Base-by-base conservation (phyloP, 768 basidiomycete species). In the Auricularia heimuer region DNA sequence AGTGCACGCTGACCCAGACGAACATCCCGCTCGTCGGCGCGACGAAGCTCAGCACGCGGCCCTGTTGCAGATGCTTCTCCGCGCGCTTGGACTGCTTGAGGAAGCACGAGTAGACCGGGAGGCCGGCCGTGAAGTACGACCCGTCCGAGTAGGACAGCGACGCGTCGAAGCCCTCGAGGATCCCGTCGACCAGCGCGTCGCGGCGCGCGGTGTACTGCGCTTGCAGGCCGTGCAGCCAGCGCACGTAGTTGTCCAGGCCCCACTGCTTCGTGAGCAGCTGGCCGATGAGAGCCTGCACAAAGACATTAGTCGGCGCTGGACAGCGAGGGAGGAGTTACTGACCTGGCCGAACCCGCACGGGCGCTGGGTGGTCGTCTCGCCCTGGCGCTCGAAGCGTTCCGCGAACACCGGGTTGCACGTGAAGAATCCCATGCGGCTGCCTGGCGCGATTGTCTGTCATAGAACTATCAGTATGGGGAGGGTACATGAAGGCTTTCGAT, bases 1-100 rank as follows among this genome's bases (percentile, higher is more conserved):
- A 79, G 75, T 90, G 81, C 34, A 92, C 70, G 68, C 80, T 80
- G 47, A 92, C 85, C 86, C 86, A 89, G 37, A 87, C 67, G 74
- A 91, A 93, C 92, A 93, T 94, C 7, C 92, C 92, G n/a, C 87
- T 81, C 1, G 82, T 81, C 0, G 91, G 90, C 12, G 90, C 87
- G 1, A 89, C 82, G 71, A 92, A 87, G 60, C 83, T 85, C 67
- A 92, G 82, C 66, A 87, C 70, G 29, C 79, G 71, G 10, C 66
- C 67, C 69, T 73, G 62, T 65, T 65, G 64, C 29, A 29, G 29
- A 29, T 29, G 29, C 2, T 29, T 29, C 73, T 70, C 70, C 72
- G 73, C 54, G 63, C 64, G 8, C 54, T n/a, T 33, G 61, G 65
- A 68, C 37, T 67, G 73, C 72, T 78, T 81, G 54, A 72, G 69